Percentiles rank a stretch among this genome's conserved stretches.
These are phyloP conservation scores for Davidsoniella neocaledoniae DNA, from an alignment of 2,329 filamentous ascomycete species.

Conservation along the genomic window DNA sequence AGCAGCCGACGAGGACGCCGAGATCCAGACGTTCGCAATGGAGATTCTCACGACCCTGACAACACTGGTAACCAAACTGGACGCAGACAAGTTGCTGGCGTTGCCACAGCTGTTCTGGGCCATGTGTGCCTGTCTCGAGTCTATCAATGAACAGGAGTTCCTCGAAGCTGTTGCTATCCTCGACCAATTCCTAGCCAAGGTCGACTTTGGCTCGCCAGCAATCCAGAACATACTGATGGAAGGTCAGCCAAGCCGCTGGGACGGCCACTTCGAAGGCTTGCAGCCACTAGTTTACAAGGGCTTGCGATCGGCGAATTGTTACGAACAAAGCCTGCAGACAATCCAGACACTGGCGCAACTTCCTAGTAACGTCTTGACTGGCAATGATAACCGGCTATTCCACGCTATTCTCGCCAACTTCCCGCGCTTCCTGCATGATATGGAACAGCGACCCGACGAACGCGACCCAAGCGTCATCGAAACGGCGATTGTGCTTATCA, in stretches of 20 bases:
- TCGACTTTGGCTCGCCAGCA: slow-evolving; percentile 61
- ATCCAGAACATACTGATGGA: slow-evolving; percentile 52
- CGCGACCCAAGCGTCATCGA: slow-evolving; percentile 25
- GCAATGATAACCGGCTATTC: slow-evolving; percentile 64
- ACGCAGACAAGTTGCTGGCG: slow-evolving; percentile 61
- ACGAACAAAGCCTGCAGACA: slow-evolving; percentile 59
- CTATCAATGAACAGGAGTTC: slow-evolving; percentile 91
- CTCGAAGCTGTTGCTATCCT: slow-evolving; percentile 84
- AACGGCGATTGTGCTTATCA: slow-evolving; percentile 52
- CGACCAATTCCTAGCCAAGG: slow-evolving; percentile 65
- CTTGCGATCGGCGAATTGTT: slow-evolving; percentile 66
- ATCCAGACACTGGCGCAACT: slow-evolving; percentile 65
- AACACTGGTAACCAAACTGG: slow-evolving; percentile 73
- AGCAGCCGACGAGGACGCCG: slow-evolving; percentile 82
- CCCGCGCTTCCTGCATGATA: slow-evolving; percentile 63
- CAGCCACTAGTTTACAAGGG: slow-evolving; percentile 83
- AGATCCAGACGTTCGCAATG: slow-evolving; percentile 95
- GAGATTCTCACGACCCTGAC: slow-evolving; percentile 91
- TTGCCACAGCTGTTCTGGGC: slow-evolving; percentile 98
- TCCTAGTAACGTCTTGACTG: slow-evolving; percentile 65
- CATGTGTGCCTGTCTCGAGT: slow-evolving; percentile 87
- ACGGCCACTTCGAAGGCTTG: slow-evolving; percentile 72
- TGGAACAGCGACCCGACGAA: slow-evolving; percentile 41
- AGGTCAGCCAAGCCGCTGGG: slow-evolving; percentile 72
- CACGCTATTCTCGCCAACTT: slow-evolving; percentile 86